Base-by-base conservation (phyloP, 2,329 filamentous ascomycete genomes). In the Massarina eburnea region DNA sequence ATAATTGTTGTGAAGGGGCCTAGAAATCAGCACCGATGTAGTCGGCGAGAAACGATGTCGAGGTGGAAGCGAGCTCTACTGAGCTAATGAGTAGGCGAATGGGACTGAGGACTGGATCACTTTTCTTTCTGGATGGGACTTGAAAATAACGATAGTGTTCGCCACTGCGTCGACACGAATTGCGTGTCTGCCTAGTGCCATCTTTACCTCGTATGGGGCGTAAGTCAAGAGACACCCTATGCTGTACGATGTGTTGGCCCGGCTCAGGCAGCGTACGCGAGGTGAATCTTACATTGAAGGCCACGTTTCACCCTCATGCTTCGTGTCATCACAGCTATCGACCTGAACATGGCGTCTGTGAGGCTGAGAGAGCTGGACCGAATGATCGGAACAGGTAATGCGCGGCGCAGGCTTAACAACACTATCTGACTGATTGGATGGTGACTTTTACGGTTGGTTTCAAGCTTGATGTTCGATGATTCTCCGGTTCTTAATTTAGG, bases 401-500 rank as follows among this genome's bases (percentile, higher is more conserved):
- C 14, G 34, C 14, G 24, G 36, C 26, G n/a, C 12, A 35, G 34
- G 29, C 33, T 36, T 34, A 35, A 14, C 26, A 42, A 22, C 20
- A 8, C 14, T 9, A 21, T 10, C 14, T n/a, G 17, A 5, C 10
- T n/a, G 1, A 43, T 39, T 47, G 39, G 39, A n/a, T 17, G 3
- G 8, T 8, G 10, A 22, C 12, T 10, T 29, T 39, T 19, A 47
- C 39, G 33, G 34, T 47, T 18, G 15, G 17, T 30, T 17, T 24
- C 21, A 43, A 47, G 39, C 34, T 39, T 30, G n/a, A 27, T 21
- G 22, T 20, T 46, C 38, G 27, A 30, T 8, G 27, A 30, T 30
- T 5, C 27, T 8, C 9, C 12, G 27, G n/a, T 8, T 4, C 27
- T 30, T 30, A 8, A 7, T 30, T 30, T 30, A 30, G 27, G n/a